Evolutionary conservation across 192 early-diverging fungal species (phyloP).

Genomic region (Dissophora globulifera): DNA sequence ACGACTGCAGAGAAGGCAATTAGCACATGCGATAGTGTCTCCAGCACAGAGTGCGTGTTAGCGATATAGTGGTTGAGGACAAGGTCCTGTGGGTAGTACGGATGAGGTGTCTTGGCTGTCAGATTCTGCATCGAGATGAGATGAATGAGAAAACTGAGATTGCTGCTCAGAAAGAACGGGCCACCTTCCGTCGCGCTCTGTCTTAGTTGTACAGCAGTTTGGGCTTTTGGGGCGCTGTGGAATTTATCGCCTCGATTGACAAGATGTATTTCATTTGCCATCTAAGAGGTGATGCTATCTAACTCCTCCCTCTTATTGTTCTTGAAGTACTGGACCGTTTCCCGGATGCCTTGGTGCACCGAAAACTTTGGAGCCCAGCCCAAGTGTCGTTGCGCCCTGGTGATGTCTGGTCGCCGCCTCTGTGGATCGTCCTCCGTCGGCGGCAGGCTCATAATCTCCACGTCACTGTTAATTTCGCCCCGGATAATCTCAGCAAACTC

Average conservation of each 20-base stretch:
- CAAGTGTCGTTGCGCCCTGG: conserved; percentile 67
- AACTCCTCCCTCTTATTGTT: conserved; percentile 37
- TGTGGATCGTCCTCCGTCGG: conserved; percentile 81
- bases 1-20: background rate
- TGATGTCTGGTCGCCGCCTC: conserved; percentile 80
- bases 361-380: conserved; percentile 81
- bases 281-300: no score
- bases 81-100: conserved; percentile 24
- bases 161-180: no score
- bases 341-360: conserved; percentile 80
- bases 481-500: conserved; percentile 83
- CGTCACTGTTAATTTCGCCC: conserved; percentile 65
- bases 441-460: conserved; percentile 70
- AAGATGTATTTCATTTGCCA: no score
- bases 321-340: conserved; percentile 84
- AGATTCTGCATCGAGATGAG: background rate
- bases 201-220: no score
- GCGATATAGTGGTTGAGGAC: conserved; percentile 31
- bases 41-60: conserved; percentile 14
- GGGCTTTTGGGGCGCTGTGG: no score
- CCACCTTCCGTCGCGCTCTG: no score
- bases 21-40: conserved; percentile 3
- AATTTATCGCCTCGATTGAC: no score
- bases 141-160: no score
- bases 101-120: conserved; percentile 11